Evolutionary conservation across 176 grass and related monocot genomes (phyloP), one percentile per base, ranked within the genome.

Genomic region (Musa itinerans): DNA sequence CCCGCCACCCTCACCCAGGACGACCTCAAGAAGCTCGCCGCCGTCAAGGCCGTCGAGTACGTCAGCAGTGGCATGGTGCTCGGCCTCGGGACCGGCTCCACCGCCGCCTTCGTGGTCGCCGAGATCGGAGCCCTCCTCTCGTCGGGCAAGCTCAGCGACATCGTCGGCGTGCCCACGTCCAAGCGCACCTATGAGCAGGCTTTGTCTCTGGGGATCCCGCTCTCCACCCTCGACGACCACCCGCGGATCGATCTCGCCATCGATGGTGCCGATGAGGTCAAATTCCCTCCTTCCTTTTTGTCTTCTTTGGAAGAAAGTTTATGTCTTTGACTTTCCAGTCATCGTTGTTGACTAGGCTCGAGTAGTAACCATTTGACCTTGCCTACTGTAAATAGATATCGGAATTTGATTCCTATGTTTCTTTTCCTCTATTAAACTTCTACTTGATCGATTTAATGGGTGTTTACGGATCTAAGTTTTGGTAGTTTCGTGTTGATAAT

Each of bases 111-210:
- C 80, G 95, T 89, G 53, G 95, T 99, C 61, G 84, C 86, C 0
- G 95, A 99, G 79, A 94, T 99, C 71, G 95, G 95, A 3, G 75
- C 84, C 69, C 90, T 99, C 21, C 87, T 99, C 43, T 50, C 82
- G 1, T 57, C 81, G 12, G 95, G 91, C 15, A 89, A 94, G 86
- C 95, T 99, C 50, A 80, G 75, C 20, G 74, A 54, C 19, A 94
- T 99, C 63, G 95, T 98, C 27, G 84, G 95, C 16, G 95, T 99
- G 72, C 95, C 95, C 56, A 99, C 95, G 0, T 99, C 95, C 29
- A 94, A 94, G 81, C 83, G 95, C 20, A 99, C 95, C 27, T 99
- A 84, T 63, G 95, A 99, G 83, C 95, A 99, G 84, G 95, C 95
- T 49, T 64, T 78, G 68, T 89, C 95, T 56, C 86, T 99, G 2